Evolutionary conservation across 371 early-diverging fungal genomes (phyloP).

Genomic region (Circinella umbellata): DNA sequence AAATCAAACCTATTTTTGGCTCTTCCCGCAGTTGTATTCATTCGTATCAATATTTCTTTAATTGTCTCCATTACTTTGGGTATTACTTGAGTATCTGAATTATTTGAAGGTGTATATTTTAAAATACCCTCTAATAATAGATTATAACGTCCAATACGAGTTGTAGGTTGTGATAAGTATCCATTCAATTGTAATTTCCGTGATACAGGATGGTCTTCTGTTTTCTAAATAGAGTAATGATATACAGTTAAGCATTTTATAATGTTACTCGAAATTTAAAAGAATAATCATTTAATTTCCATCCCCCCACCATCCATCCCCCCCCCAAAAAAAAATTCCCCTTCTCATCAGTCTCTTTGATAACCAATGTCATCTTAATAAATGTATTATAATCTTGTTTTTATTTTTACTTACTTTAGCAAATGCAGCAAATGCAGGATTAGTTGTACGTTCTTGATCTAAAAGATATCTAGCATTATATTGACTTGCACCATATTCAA

Average conservation of each 20-base stretch:
- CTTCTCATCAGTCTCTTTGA: too few species aligned
- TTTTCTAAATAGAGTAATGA: background rate
- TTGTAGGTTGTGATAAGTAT: constrained; percentile 83
- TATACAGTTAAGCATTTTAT: background rate
- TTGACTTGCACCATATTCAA: constrained; percentile 88
- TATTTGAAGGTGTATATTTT: constrained; percentile 76
- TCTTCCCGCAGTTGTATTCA: constrained; percentile 86
- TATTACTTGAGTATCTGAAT: constrained; percentile 71
- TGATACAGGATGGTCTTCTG: constrained; percentile 75
- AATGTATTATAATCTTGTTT: too few species aligned
- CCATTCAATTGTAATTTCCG: constrained; percentile 78
- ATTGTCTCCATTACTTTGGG: constrained; percentile 70
- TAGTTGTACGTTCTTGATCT: constrained; percentile 76
- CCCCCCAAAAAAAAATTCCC: too few species aligned
- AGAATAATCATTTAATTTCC: too few species aligned
- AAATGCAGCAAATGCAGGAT: constrained; percentile 72
- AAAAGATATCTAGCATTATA: constrained; percentile 77
- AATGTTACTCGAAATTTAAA: background rate
- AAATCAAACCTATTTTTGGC: constrained; percentile 82
- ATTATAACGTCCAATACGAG: constrained; percentile 87
- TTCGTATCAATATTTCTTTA: constrained; percentile 67
- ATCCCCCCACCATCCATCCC: too few species aligned
- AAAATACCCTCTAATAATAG: constrained; percentile 81
- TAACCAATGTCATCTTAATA: too few species aligned
- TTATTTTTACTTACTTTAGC: constrained; percentile 52